Evolutionary conservation across 1,139 yeast genomes (phyloP).

Genomic region (Kurtzmaniella quercitrusa): DNA sequence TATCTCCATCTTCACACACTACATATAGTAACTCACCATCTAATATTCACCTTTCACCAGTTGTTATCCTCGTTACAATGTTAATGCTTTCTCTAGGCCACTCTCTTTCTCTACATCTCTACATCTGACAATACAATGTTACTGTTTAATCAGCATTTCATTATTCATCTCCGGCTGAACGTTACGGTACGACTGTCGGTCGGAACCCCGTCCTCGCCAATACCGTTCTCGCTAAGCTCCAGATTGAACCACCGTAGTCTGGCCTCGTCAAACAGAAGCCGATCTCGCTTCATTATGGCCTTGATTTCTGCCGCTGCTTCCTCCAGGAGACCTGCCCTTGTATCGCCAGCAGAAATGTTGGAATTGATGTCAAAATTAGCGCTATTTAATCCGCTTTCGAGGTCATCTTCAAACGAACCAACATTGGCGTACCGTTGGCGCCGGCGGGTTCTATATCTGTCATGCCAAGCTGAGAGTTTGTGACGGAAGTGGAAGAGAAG

Average conservation of each 20-base stretch:
- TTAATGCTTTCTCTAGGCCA: too few species aligned
- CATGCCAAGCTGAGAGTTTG: conserved; percentile 20
- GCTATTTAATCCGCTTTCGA: conserved; percentile 65
- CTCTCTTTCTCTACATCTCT: too few species aligned
- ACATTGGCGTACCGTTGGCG: conserved; percentile 16
- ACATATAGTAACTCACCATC: too few species aligned
- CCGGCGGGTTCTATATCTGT: conserved; percentile 21
- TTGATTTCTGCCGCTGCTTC: conserved; percentile 49
- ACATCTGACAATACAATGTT: too few species aligned
- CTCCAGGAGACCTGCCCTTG: conserved; percentile 59
- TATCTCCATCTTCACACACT: too few species aligned
- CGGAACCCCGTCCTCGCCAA: conserved; percentile 43
- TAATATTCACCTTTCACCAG: too few species aligned
- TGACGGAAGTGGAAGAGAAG: conserved; percentile 23
- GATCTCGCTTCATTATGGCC: conserved; percentile 47
- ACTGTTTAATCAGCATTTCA: conserved; percentile 1
- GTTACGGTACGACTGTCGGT: conserved; percentile 38
- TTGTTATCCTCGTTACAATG: too few species aligned
- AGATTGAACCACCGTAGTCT: conserved; percentile 48
- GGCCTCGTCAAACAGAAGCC: conserved; percentile 66
- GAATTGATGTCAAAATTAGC: conserved; percentile 49
- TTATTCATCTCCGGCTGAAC: conserved; percentile 11
- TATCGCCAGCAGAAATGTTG: conserved; percentile 47
- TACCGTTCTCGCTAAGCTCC: conserved; percentile 47
- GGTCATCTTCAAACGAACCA: conserved; percentile 50